These are phyloP conservation scores for Penicillium flavigenum DNA, from an alignment of 495 filamentous ascomycete species.

Conservation along the genomic window DNA sequence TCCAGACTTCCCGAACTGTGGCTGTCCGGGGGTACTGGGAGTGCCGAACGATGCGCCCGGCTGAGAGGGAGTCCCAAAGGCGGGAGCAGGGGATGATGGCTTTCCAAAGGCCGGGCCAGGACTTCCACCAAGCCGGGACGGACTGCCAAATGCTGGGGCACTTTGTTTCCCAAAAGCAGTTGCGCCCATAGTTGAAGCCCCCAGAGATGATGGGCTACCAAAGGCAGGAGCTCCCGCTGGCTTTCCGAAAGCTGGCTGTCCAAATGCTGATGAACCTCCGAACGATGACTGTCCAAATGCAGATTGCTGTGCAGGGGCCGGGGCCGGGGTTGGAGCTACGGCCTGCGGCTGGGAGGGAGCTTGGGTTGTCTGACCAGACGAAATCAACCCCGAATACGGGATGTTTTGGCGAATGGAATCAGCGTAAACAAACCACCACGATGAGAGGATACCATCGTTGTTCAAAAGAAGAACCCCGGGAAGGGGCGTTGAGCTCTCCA, in stretches of 20 bases:
- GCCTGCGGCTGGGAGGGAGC: constrained; percentile 18
- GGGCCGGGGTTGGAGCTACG: constrained; percentile 25
- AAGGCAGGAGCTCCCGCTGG: constrained; percentile 34
- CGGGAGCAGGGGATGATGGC: constrained; percentile 37
- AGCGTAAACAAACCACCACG: constrained; percentile 90
- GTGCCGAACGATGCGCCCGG: constrained; percentile 31
- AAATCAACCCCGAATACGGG: constrained; percentile 67
- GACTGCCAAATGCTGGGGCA: constrained; percentile 26
- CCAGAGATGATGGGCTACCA: constrained; percentile 39
- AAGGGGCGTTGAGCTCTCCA: constrained; percentile 74
- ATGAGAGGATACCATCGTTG: constrained; percentile 77
- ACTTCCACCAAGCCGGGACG: constrained; percentile 27
- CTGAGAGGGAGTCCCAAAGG: constrained; percentile 38
- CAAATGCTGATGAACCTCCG: constrained; percentile 39
- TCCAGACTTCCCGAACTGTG: constrained; percentile 38
- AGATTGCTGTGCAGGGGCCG: constrained; percentile 28
- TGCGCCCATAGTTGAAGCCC: constrained; percentile 32
- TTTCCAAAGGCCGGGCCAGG: constrained; percentile 50
- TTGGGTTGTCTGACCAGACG: constrained; percentile 39
- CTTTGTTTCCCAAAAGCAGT: constrained; percentile 39
- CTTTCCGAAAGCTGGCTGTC: constrained; percentile 33
- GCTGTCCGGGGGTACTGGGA: constrained; percentile 29
- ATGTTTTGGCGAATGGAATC: constrained; percentile 75
- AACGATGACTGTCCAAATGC: constrained; percentile 46
- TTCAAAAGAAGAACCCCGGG: constrained; percentile 86